Evolutionary conservation across 192 early-diverging fungal species (phyloP), one percentile per base, ranked within the genome.

Genomic region (Funneliformis geosporum): DNA sequence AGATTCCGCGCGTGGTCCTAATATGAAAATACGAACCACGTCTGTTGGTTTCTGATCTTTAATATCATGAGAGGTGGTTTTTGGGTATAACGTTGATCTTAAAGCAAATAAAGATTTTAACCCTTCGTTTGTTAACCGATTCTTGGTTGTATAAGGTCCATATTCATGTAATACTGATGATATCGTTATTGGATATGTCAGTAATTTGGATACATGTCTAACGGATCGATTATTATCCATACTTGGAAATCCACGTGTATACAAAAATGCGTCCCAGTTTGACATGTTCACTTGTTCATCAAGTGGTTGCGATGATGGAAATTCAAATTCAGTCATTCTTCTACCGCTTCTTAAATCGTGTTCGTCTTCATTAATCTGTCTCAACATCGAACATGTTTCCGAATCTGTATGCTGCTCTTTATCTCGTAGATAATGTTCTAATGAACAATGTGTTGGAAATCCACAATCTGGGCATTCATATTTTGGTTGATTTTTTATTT

Each of bases 111-210:
- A 80, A 55, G 92, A 93, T 80, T 91, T 90, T 68, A 92, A 85
- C 2, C 93, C 93, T 80, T 95, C 93, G 5, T 84, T 74, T 72
- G 93, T 95, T 60, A 95, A 84, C 69, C 91, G 89, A 60, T 84
- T 85, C 27, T 83, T 83, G 72, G 91, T 83, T 14, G 85, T 89
- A 72, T 92, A 92, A 71, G 93, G 93, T 67, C 90, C 91, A 80
- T 89, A 89, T 82, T 92, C 87, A 64, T 95, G 93, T 59, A 95
- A 82, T 44, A 88, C 83, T 27, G 92, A 91, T 10, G 86, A 92
- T 23, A 95, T 92, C 11, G 93, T 95, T 73, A 93, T 85, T 43
- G 93, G 93, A 79, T 93, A 93, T 44, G 92, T 95, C 69, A 95
- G 83, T 28, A 93, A 83, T 82, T 95, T 93, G 73, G 91, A 92